Percentiles rank a stretch among this genome's conserved stretches.
These are phyloP conservation scores for Curvularia spicifera DNA, from an alignment of 2,329 filamentous ascomycete genomes.

Conservation along the genomic window DNA sequence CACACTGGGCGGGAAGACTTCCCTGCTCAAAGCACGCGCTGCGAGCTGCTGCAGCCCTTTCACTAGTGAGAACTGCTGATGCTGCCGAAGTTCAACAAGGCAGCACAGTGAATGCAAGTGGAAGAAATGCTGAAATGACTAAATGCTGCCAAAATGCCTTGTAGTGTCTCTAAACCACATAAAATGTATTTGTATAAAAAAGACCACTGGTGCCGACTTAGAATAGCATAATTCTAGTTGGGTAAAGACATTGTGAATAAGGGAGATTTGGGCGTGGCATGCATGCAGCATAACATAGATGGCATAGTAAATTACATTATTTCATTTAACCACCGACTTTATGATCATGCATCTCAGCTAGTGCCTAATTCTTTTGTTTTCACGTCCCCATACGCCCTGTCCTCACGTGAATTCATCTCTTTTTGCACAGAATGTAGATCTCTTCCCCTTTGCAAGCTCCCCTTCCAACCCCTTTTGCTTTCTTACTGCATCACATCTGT, in stretches of 20 bases:
- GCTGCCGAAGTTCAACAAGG: not conserved
- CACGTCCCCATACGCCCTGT: not conserved
- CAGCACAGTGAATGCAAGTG: not conserved
- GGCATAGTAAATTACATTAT: not conserved
- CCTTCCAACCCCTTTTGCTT: not conserved
- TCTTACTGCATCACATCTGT: not conserved
- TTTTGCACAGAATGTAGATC: not conserved
- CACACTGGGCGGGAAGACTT: conserved; percentile 8
- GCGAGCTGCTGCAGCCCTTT: not conserved
- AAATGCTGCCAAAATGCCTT: not conserved
- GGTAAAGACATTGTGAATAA: not conserved
- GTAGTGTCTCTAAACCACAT: too few relatives aligned
- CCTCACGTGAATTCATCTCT: not conserved
- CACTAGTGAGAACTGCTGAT: not conserved
- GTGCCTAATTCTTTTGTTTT: not conserved
- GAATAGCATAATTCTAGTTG: not conserved
- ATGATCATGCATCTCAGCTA: not conserved
- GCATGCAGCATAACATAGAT: not conserved
- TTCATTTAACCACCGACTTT: not conserved
- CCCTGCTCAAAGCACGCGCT: conserved; percentile 3
- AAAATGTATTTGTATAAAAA: too few relatives aligned
- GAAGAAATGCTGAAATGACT: not conserved
- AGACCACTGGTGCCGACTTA: too few relatives aligned
- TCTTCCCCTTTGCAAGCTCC: not conserved
- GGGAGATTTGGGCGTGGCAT: not conserved